Conservation (phyloP, 805 yeast species). For the Cyberlindnera meyerae region DNA sequence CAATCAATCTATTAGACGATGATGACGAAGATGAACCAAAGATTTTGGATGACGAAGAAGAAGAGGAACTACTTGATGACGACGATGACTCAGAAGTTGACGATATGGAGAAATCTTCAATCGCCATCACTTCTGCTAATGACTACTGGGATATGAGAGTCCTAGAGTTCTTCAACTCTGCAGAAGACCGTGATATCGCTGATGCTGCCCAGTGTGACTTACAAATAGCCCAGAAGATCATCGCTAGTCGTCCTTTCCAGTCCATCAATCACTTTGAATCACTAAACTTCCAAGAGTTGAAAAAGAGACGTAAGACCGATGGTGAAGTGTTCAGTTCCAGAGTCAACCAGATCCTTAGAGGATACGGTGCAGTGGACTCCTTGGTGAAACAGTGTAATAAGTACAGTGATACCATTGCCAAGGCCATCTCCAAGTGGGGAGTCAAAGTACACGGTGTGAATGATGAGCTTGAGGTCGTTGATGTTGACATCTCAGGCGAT, state of each 20-base stretch:
- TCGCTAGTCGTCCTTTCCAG: constrained; percentile 71
- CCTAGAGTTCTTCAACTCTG: constrained; percentile 72
- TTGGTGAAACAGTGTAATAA: constrained; percentile 77
- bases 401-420: constrained; percentile 65
- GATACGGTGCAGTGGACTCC: constrained; percentile 94
- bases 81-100: constrained; percentile 51
- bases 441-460: constrained; percentile 59
- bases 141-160: constrained; percentile 57
- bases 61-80: constrained; percentile 37
- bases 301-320: constrained; percentile 44
- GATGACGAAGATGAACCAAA: constrained; percentile 41
- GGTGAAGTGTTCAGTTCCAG: constrained; percentile 75
- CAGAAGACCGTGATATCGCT: constrained; percentile 66
- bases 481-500: constrained; percentile 32
- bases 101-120: constrained; percentile 31
- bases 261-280: constrained; percentile 56
- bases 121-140: constrained; percentile 24
- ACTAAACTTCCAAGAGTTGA: constrained; percentile 43
- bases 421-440: constrained; percentile 83
- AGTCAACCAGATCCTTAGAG: constrained; percentile 65
- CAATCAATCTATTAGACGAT: constrained; percentile 19
- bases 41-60: constrained; percentile 41
- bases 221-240: constrained; percentile 56
- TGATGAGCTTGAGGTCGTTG: constrained; percentile 66
- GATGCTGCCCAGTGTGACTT: constrained; percentile 75